Base-by-base conservation (phyloP, 345 rosid species). In the Acer negundo region DNA sequence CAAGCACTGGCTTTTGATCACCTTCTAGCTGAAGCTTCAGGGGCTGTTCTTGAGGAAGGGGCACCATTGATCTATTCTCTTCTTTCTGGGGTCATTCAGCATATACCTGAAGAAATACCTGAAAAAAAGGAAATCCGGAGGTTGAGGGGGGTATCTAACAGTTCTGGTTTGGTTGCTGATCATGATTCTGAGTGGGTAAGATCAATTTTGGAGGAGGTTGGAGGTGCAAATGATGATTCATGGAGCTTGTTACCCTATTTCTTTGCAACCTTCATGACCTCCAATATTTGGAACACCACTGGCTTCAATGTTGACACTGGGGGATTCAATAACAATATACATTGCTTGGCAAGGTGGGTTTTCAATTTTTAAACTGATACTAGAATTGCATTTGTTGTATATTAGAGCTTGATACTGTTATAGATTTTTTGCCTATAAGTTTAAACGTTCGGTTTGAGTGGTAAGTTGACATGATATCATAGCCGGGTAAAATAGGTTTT, bases 121-220 rank as follows among this genome's bases (percentile, higher is more conserved):
- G 97, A 90, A 82, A 92, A 86, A 87, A 91, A 84, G 82, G 99
- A 91, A 84, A 85, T 94, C 77, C 87, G 94, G 84, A 91, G 95
- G 87, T 81, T 96, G 78, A 87, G 87, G 75, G 86, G 93, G 19
- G 95, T 92, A 75, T 98, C 98, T 51, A 92, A 86, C 71, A 82
- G 86, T 78, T 78, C 84, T 78, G 87, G 87, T 63, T 74, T 89
- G 64, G 83, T 84, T 75, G 84, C 81, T 24, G 91, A 93, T 89
- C 99, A 96, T 81, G 98, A 96, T 84, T 93, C 97, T n/a, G 97
- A 92, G 81, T 92, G 97, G 98, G 91, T 94, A 53, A 89, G 93
- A 78, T 92, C 91, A 72, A 94, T 90, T 76, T 84, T 96, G 73
- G 97, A 96, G 81, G 98, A 91, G 82, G 95, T 89, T 62, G 97